These are phyloP conservation scores for Speleostelium caveatum DNA, from an alignment of 78 protist genomes.

Conservation along the genomic window DNA sequence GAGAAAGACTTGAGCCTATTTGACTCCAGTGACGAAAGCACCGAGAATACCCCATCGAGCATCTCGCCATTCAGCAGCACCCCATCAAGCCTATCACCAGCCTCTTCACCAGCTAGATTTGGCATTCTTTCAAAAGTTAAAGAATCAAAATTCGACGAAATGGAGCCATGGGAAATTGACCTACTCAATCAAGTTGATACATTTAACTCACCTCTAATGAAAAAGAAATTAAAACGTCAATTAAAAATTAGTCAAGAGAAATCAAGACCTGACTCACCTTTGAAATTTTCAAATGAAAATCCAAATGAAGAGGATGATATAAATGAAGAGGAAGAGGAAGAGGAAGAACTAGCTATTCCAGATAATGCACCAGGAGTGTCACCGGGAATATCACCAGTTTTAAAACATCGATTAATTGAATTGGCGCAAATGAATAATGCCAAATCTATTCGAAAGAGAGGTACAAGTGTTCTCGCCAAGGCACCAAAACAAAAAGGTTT, in stretches of 20 bases:
- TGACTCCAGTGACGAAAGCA: slow-evolving; percentile 22
- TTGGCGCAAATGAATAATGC: slow-evolving; percentile 21
- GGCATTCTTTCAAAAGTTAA: background rate
- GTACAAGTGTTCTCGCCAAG: background rate
- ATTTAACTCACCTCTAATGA: background rate
- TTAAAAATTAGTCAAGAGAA: background rate
- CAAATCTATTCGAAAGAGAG: slow-evolving; percentile 41
- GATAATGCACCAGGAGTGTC: background rate
- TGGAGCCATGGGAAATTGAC: background rate
- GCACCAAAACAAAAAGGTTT: slow-evolving; percentile 9
- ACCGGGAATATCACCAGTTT: slow-evolving; percentile 37
- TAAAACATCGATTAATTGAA: slow-evolving; percentile 17
- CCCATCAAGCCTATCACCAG: slow-evolving; percentile 11
- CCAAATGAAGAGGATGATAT: background rate
- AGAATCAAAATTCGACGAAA: background rate
- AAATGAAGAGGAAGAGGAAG: background rate
- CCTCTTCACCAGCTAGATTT: background rate
- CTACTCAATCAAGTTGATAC: background rate
- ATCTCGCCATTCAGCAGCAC: background rate
- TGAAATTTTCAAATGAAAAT: background rate
- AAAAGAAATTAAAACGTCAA: background rate
- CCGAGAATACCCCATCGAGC: background rate
- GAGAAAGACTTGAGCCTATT: background rate
- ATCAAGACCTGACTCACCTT: background rate
- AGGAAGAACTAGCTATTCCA: background rate